phyloP scores from a whole-genome alignment of 2,329 filamentous ascomycete genomes.

The Hypoxylon sp. region DNA sequence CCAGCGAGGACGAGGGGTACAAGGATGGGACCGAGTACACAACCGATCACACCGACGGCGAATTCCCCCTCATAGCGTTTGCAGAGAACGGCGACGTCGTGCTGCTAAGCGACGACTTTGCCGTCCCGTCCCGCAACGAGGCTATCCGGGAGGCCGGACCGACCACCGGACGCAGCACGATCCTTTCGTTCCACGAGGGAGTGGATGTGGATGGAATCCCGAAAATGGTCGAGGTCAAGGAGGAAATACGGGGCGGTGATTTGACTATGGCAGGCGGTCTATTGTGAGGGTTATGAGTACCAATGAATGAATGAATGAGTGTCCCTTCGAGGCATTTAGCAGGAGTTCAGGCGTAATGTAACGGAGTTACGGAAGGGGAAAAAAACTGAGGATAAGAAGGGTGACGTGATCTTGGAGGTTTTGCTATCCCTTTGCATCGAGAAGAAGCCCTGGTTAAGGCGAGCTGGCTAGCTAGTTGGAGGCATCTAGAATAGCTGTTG shows the following conservation, averaged over 20 bases:
- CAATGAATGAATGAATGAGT: no score
- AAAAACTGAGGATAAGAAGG: neutral
- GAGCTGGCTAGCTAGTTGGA: neutral
- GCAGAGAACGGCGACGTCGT: neutral
- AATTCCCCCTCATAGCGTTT: constrained; percentile 13
- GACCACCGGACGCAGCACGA: neutral
- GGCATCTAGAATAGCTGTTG: neutral
- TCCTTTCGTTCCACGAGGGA: neutral
- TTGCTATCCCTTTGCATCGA: neutral
- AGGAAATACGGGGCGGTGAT: neutral
- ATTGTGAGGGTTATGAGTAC: no score
- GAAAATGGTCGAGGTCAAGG: neutral
- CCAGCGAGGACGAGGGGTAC: no score
- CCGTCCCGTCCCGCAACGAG: constrained; percentile 14
- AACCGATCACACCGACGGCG: neutral
- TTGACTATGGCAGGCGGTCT: constrained; percentile 21
- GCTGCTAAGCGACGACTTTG: constrained; percentile 9
- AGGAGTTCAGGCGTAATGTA: neutral
- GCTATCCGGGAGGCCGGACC: constrained; percentile 17
- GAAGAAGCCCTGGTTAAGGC: neutral
- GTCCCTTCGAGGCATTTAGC: no score
- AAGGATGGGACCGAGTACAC: neutral
- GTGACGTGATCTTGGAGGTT: neutral
- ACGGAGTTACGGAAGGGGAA: neutral
- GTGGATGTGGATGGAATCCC: constrained; percentile 4